A percentile compares a stretch with the other conserved stretches of the same genome.
Evolutionary conservation across 129 eudicot species (phyloP).

Genomic region (Heracleum sosnowskyi): DNA sequence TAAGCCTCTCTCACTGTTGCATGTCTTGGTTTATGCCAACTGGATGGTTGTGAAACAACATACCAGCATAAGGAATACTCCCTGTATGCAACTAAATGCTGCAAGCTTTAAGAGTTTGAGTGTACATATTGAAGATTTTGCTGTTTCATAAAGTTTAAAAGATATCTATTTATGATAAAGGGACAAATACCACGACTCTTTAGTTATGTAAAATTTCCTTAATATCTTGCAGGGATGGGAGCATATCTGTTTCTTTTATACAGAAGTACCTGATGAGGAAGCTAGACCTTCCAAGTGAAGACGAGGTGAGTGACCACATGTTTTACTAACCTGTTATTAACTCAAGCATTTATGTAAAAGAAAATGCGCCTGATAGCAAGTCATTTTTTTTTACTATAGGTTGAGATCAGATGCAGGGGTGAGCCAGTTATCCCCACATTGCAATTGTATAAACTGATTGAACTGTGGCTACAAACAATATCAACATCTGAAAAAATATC

Average conservation of each 20-base stretch:
- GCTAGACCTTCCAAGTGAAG: conserved; percentile 44
- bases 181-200: neutral
- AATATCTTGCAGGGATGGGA: conserved; percentile 33
- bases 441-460: conserved; percentile 47
- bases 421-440: conserved; percentile 45
- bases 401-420: conserved; percentile 74
- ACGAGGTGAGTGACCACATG: conserved; percentile 24
- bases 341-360: neutral
- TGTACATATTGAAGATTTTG: neutral
- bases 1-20: neutral
- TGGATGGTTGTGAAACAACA: neutral
- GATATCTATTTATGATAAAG: neutral
- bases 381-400: conserved; percentile 20
- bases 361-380: neutral
- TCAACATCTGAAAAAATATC: conserved; percentile 42
- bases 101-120: neutral
- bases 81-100: neutral
- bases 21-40: neutral
- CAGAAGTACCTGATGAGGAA: conserved; percentile 45
- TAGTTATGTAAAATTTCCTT: neutral
- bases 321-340: neutral
- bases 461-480: conserved; percentile 58
- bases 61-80: neutral
- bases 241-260: conserved; percentile 30
- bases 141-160: neutral